Conservation (phyloP, 176 grass and related monocot species). For the Phoenix roebelenii region DNA sequence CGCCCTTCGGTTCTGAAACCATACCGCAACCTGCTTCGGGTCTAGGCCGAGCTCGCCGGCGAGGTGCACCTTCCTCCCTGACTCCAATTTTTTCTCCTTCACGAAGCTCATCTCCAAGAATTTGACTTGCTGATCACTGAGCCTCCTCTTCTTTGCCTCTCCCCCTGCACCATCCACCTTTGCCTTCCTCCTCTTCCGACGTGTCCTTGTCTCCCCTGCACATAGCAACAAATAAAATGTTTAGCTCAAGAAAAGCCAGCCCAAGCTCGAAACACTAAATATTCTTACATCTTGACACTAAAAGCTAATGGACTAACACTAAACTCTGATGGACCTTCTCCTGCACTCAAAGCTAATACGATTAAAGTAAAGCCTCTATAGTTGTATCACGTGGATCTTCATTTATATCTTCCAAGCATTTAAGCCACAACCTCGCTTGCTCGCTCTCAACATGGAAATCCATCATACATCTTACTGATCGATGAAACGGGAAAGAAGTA, state of each 20-base stretch:
- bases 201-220: conserved; percentile 36
- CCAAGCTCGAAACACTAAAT: neutral
- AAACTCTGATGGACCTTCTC: too few relatives aligned
- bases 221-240: neutral
- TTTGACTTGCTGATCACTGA: conserved; percentile 70
- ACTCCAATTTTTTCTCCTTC: conserved; percentile 82
- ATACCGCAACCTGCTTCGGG: conserved; percentile 88
- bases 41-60: conserved; percentile 72
- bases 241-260: conserved; percentile 1
- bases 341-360: too few relatives aligned
- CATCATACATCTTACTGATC: too few relatives aligned
- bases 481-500: too few relatives aligned
- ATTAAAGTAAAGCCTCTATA: too few relatives aligned
- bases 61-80: conserved; percentile 69
- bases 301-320: too few relatives aligned
- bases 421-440: too few relatives aligned
- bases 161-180: conserved; percentile 13
- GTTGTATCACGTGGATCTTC: too few relatives aligned
- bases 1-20: conserved; percentile 98
- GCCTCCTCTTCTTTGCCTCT: conserved; percentile 63
- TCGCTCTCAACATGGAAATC: too few relatives aligned
- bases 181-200: conserved; percentile 53
- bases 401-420: too few relatives aligned
- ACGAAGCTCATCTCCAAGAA: conserved; percentile 67
- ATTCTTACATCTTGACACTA: too few relatives aligned